Percentiles rank a stretch among this genome's conserved stretches.
These are phyloP conservation scores for Lentinus tigrinus DNA, from an alignment of 768 basidiomycete species.

Conservation along the genomic window DNA sequence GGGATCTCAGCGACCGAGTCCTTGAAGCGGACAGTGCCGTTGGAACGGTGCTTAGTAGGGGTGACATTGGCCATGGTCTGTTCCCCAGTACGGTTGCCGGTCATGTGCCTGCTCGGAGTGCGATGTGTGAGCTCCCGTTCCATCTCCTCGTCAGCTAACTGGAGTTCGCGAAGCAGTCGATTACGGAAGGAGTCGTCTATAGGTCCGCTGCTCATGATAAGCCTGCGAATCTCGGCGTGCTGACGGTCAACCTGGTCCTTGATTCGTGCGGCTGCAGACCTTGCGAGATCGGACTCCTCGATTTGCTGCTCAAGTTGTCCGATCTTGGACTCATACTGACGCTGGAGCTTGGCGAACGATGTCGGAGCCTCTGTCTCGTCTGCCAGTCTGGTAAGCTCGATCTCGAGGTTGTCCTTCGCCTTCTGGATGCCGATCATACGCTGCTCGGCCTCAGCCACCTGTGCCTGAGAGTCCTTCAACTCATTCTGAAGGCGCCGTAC, in stretches of 20 bases:
- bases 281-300: slow-evolving; percentile 52
- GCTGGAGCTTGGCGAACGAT: slow-evolving; percentile 58
- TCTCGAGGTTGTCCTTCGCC: slow-evolving; percentile 65
- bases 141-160: slow-evolving; percentile 57
- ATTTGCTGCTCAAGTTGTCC: slow-evolving; percentile 61
- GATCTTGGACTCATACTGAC: slow-evolving; percentile 63
- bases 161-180: slow-evolving; percentile 60
- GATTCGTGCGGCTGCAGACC: slow-evolving; percentile 51
- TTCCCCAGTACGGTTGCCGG: slow-evolving; percentile 22
- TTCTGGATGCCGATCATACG: slow-evolving; percentile 52
- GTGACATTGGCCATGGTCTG: slow-evolving; percentile 41
- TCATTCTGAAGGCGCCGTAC: slow-evolving; percentile 60
- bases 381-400: slow-evolving; percentile 64
- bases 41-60: slow-evolving; percentile 43
- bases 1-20: slow-evolving; percentile 36
- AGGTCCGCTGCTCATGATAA: slow-evolving; percentile 56
- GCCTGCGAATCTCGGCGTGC: slow-evolving; percentile 69
- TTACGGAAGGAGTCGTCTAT: slow-evolving; percentile 62
- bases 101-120: slow-evolving; percentile 20
- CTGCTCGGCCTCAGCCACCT: slow-evolving; percentile 54
- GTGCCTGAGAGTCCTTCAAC: slow-evolving; percentile 52
- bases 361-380: slow-evolving; percentile 54
- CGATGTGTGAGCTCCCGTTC: slow-evolving; percentile 48
- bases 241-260: slow-evolving; percentile 64
- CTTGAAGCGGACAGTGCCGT: slow-evolving; percentile 35